Conservation (phyloP, 1,284 basidiomycete species). For the Hemileia vastatrix region DNA sequence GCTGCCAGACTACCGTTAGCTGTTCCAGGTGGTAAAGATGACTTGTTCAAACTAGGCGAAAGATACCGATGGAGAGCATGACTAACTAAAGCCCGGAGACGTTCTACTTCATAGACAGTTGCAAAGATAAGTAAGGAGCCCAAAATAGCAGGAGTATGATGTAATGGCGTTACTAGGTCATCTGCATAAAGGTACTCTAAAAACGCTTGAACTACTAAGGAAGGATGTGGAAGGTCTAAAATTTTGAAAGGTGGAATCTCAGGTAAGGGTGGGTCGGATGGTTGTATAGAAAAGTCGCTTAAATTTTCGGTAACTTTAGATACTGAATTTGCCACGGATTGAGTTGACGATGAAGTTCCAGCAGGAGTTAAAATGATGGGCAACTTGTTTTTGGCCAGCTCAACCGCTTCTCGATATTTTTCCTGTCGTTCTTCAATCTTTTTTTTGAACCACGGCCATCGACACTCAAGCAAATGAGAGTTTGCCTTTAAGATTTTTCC, state of each 20-base stretch:
- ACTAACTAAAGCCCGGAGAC: slow-evolving; percentile 67
- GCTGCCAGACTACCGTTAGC: slow-evolving; percentile 11
- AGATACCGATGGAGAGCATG: slow-evolving; percentile 68
- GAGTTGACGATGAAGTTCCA: slow-evolving; percentile 17
- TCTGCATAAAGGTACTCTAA: slow-evolving; percentile 87
- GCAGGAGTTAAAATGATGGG: slow-evolving; percentile 36
- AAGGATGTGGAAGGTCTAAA: slow-evolving; percentile 77
- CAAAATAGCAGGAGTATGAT: slow-evolving; percentile 78
- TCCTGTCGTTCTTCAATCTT: slow-evolving; percentile 2
- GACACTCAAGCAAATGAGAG: slow-evolving; percentile 7
- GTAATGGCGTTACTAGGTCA: slow-evolving; percentile 72
- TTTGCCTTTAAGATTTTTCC: slow-evolving; percentile 6
- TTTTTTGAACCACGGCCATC: slow-evolving; percentile 20
- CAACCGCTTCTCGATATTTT: neutral
- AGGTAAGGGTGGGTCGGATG: slow-evolving; percentile 28
- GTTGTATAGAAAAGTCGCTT: slow-evolving; percentile 1
- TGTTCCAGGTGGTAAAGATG: neutral
- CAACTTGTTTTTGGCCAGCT: neutral
- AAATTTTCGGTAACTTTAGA: slow-evolving; percentile 49
- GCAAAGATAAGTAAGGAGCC: slow-evolving; percentile 74
- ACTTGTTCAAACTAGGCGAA: slow-evolving; percentile 2
- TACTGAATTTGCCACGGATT: neutral
- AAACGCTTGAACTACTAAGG: slow-evolving; percentile 74
- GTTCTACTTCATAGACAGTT: slow-evolving; percentile 66
- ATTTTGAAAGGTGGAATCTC: slow-evolving; percentile 66